A percentile compares a stretch with the other conserved stretches of the same genome.
Conservation (phyloP, 495 filamentous ascomycete species). For the Xanthoparmelia taractica region DNA sequence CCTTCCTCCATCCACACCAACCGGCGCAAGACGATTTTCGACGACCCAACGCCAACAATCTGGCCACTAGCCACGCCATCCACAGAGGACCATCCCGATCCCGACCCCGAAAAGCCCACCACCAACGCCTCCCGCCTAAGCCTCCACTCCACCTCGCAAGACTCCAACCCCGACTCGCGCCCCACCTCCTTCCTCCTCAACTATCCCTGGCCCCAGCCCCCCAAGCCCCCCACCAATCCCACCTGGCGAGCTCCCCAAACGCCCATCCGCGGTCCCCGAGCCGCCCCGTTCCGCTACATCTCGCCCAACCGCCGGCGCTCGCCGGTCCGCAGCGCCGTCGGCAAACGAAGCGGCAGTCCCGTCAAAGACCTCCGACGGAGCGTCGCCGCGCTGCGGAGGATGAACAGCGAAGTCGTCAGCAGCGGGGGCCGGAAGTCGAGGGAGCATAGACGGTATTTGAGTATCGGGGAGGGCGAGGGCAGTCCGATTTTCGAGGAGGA, state of each 20-base stretch:
- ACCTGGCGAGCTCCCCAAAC: constrained; percentile 8
- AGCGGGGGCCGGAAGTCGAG: neutral
- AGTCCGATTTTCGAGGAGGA: constrained; percentile 8
- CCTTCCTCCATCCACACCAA: constrained; percentile 3
- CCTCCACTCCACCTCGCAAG: neutral
- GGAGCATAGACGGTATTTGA: constrained; percentile 18
- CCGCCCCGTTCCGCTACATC: constrained; percentile 5
- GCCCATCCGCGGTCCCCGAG: neutral
- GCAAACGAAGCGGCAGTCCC: constrained; percentile 1
- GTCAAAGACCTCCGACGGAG: neutral
- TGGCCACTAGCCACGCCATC: neutral
- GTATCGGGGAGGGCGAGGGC: constrained; percentile 16
- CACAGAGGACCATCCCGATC: neutral
- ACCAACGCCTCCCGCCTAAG: neutral
- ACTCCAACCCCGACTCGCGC: neutral
- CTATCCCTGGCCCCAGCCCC: neutral
- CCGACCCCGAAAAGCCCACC: neutral
- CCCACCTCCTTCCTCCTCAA: constrained; percentile 8
- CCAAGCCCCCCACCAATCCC: neutral
- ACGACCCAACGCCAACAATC: neutral
- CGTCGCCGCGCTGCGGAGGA: constrained; percentile 18
- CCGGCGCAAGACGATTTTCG: constrained; percentile 15
- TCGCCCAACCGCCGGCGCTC: constrained; percentile 9
- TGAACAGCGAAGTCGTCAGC: constrained; percentile 25
- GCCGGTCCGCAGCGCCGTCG: neutral